Percentiles rank a stretch among this genome's conserved stretches.
These are phyloP conservation scores for Trypanosoma scelopori DNA, from an alignment of 208 protist species.

Conservation along the genomic window DNA sequence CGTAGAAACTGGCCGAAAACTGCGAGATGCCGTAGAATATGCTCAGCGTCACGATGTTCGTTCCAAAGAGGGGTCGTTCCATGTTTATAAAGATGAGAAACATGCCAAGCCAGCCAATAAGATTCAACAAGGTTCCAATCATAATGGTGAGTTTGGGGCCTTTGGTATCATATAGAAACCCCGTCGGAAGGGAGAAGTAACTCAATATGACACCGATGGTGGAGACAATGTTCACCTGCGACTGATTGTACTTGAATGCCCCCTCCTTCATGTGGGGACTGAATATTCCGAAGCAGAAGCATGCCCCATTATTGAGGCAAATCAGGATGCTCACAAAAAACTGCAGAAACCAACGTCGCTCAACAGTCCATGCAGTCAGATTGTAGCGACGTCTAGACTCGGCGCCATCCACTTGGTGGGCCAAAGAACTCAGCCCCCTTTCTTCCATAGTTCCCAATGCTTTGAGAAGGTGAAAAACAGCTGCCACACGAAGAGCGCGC, in stretches of 20 bases:
- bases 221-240: slow-evolving; percentile 59
- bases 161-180: slow-evolving; percentile 68
- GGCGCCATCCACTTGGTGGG: background rate
- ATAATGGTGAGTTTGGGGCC: slow-evolving; percentile 56
- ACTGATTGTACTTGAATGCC: slow-evolving; percentile 57
- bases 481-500: no score
- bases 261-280: slow-evolving; percentile 62
- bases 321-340: slow-evolving; percentile 81
- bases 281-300: slow-evolving; percentile 81
- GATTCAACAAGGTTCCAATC: slow-evolving; percentile 57
- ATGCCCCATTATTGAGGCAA: slow-evolving; percentile 77
- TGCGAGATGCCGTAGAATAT: slow-evolving; percentile 77
- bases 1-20: slow-evolving; percentile 83
- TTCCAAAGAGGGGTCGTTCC: slow-evolving; percentile 39
- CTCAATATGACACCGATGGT: slow-evolving; percentile 76
- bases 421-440: background rate
- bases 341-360: slow-evolving; percentile 74
- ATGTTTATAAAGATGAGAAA: slow-evolving; percentile 59
- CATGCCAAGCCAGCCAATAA: slow-evolving; percentile 72
- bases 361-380: slow-evolving; percentile 22
- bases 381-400: background rate
- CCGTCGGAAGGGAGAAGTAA: slow-evolving; percentile 83
- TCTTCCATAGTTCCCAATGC: background rate
- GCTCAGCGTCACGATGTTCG: slow-evolving; percentile 46
- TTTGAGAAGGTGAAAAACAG: no score